phyloP scores from a whole-genome alignment of 371 early-diverging fungal species.

The Dichotomocladium elegans region DNA sequence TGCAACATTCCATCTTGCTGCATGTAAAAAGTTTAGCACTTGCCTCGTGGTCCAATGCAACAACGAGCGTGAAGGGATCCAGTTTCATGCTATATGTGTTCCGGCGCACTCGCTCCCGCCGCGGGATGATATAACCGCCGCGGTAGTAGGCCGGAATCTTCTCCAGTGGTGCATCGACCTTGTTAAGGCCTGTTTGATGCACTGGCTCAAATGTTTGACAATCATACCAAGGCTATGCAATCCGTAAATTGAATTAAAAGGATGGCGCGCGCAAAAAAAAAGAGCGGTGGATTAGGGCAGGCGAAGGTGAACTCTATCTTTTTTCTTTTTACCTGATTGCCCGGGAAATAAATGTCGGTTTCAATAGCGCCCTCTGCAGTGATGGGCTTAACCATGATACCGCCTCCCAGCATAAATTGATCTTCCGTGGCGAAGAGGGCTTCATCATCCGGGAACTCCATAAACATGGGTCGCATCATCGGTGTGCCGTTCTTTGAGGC shows the following conservation, averaged over 20 bases:
- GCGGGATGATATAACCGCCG: conserved; percentile 85
- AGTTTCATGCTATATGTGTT: conserved; percentile 73
- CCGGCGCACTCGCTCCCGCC: conserved; percentile 84
- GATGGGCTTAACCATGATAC: conserved; percentile 77
- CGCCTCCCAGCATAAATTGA: conserved; percentile 80
- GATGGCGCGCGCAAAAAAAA: too few relatives aligned
- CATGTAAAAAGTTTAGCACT: not conserved
- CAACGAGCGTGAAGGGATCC: conserved; percentile 90
- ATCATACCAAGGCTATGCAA: conserved; percentile 73
- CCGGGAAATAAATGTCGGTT: conserved; percentile 71
- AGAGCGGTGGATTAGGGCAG: too few relatives aligned
- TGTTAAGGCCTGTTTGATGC: conserved; percentile 40
- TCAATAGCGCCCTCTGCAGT: conserved; percentile 45
- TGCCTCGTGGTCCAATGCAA: conserved; percentile 66
- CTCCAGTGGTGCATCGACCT: conserved; percentile 65
- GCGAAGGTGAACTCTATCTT: not conserved
- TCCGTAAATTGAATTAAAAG: not conserved
- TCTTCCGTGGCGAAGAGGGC: conserved; percentile 70
- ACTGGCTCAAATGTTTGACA: conserved; percentile 49
- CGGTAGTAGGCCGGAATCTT: conserved; percentile 81
- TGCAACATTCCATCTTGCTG: not conserved
- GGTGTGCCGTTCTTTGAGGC: conserved; percentile 64
- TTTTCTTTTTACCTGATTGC: conserved; percentile 21
- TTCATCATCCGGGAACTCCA: conserved; percentile 78
- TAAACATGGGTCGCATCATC: conserved; percentile 81